Base-by-base conservation (phyloP, 2,329 filamentous ascomycete species). In the Colletotrichum zoysiae region DNA sequence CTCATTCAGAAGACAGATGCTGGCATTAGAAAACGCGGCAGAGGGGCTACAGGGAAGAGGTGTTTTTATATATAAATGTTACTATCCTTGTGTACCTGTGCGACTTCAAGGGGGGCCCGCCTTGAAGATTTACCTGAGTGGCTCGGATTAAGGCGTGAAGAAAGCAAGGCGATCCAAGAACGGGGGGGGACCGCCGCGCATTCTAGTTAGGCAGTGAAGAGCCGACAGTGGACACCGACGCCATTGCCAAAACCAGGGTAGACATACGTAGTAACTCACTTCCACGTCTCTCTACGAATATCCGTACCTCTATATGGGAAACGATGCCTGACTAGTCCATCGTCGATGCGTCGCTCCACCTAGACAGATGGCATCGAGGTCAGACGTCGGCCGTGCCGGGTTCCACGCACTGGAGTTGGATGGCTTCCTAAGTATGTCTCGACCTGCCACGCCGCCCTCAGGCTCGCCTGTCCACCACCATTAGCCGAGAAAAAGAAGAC, bases 331-430 rank as follows among this genome's bases (percentile, higher is more conserved):
- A 44, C 61, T 53, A 23, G 48, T 23, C 23, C n/a, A n/a, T 35
- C 35, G 46, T 23, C 48, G 20, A 55, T 8, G 46, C 46, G 18
- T 20, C 26, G 42, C 53, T 71, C 53, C 26, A 40, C 58, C 65
- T 18, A 23, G 30, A 30, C 48, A 64, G 55, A 69, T 69, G 50
- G 59, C 69, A 53, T 23, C 55, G 44, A 59, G 44, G 18, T 59
- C 50, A 56, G 38, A 64, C 69, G 60, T 69, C 55, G 69, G 69
- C 46, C 69, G 59, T n/a, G 44, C 69, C 65, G 69, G 58, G 65
- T 42, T n/a, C 65, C 48, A 71, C 69, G 58, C 65, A 38, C 58
- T 59, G 26, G 53, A 12, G 14, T 42, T 26, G 62, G 8, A 33
- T 42, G 40, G 35, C 16, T 40, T 56, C 8, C 20, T 11, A 40